phyloP scores from a whole-genome alignment of 2,329 filamentous ascomycete species.

The Seiridium unicorne region DNA sequence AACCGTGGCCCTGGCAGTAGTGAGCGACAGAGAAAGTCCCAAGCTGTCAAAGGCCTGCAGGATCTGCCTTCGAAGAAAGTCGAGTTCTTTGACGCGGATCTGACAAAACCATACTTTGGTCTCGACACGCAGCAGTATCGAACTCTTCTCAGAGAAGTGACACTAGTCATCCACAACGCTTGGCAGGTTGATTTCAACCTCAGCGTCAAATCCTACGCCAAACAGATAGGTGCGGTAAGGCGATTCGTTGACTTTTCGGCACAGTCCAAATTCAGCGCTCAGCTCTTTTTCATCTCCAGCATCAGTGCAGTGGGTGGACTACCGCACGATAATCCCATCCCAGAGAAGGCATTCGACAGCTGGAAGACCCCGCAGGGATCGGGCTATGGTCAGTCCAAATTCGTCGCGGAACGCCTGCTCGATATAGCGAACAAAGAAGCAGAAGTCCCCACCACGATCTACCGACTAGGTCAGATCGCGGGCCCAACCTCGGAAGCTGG shows the following conservation, averaged over 20 bases:
- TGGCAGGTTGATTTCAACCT: conserved; percentile 26
- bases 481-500: conserved; percentile 14
- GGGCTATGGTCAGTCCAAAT: conserved; percentile 8
- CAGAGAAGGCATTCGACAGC: conserved; percentile 14
- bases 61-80: not conserved
- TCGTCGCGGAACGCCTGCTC: conserved; percentile 19
- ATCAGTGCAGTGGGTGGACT: conserved; percentile 15
- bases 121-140: not conserved
- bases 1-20: not conserved
- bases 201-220: conserved; percentile 13
- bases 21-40: not conserved
- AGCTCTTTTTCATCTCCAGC: conserved; percentile 20
- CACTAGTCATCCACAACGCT: conserved; percentile 19
- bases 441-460: conserved; percentile 11
- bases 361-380: conserved; percentile 3
- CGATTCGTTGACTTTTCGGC: conserved; percentile 17
- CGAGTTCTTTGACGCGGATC: not conserved
- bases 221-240: conserved; percentile 19
- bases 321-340: conserved; percentile 2
- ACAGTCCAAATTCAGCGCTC: not conserved
- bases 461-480: conserved; percentile 19
- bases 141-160: not conserved
- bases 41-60: not conserved
- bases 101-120: not conserved
- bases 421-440: conserved; percentile 15